Evolutionary conservation across 805 yeast genomes (phyloP), one percentile per base, ranked within the genome.

Genomic region (Zygosaccharomyces pseudorouxii): DNA sequence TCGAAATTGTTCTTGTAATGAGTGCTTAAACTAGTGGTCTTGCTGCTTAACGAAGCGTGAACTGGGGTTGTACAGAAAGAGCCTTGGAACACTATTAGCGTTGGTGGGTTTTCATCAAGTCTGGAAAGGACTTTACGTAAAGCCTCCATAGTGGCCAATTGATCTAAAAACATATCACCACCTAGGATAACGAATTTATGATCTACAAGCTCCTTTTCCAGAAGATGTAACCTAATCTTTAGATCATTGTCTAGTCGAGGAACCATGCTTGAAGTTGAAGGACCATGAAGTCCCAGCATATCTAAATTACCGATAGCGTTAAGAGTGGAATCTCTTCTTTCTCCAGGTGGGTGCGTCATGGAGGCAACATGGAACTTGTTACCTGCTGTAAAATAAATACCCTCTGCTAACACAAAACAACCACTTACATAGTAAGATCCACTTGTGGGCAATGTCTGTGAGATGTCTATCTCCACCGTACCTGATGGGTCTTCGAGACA

Each of bases 331-430:
- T 76, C 81, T 50, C 97, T 73, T 53, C 78, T 73, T 63, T 93
- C 99, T 3, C 89, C 84, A 0, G 93, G 89, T 2, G 99, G 98
- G 51, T 89, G 96, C 3, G 86, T 84, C 44, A 93, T 74, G 4
- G 84, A 77, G 25, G 85, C 76, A 1, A 85, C 95, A 55, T 84
- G 81, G 61, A 93, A 89, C 42, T 77, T 81, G 23, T 73, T 74
- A 2, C 82, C 80, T 14, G 80, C 77, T 3, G 83, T 81, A 12
- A 82, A 80, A 62, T 89, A 88, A 14, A 87, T 80, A 14, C 99
- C 99, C 60, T 89, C 95, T 45, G 86, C 84, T 2, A 92, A 68
- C 0, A 88, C 79, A 56, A 84, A 81, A 71, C 84, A 81, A 1
- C 99, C 98, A 2, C 82, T 79, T 20, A 73, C 75, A 58, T 79